Percentiles rank a stretch among this genome's conserved stretches.
phyloP scores from a whole-genome alignment of 805 yeast genomes.

The Myxozyma nipponensis region DNA sequence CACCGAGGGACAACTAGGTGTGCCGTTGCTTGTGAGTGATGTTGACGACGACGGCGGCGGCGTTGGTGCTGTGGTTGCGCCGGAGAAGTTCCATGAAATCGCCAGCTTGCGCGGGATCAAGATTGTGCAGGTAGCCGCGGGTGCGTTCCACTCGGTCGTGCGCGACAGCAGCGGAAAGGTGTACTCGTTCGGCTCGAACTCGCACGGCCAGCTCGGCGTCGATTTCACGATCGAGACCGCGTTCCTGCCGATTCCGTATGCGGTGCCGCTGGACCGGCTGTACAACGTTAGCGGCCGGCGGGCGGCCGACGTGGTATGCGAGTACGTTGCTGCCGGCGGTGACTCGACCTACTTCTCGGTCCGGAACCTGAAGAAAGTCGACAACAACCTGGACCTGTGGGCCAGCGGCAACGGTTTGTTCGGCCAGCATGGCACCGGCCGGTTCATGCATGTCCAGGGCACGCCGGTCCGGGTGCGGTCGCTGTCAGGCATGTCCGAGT shows the following conservation, averaged over 20 bases:
- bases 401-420: conserved; percentile 80
- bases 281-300: conserved; percentile 39
- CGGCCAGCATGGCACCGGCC: conserved; percentile 83
- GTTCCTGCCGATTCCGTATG: conserved; percentile 64
- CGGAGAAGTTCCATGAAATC: conserved; percentile 47
- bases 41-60: conserved; percentile 4
- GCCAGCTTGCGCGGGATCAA: conserved; percentile 51
- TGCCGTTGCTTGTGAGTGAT: conserved; percentile 39
- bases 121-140: conserved; percentile 64
- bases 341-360: conserved; percentile 53
- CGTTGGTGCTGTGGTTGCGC: conserved; percentile 1
- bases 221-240: conserved; percentile 64
- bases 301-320: conserved; percentile 44
- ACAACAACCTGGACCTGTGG: conserved; percentile 38
- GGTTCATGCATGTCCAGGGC: conserved; percentile 67
- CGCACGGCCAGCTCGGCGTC: conserved; percentile 78
- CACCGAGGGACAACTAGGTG: conserved; percentile 77
- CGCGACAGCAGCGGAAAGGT: conserved; percentile 62
- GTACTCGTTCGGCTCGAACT: conserved; percentile 85
- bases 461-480: conserved; percentile 59
- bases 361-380: conserved; percentile 30
- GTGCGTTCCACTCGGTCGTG: conserved; percentile 68
- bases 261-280: conserved; percentile 44
- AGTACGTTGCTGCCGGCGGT: conserved; percentile 64
- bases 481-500: conserved; percentile 37